phyloP scores from a whole-genome alignment of 164 flowering plant species.

The Taxillus chinensis region DNA sequence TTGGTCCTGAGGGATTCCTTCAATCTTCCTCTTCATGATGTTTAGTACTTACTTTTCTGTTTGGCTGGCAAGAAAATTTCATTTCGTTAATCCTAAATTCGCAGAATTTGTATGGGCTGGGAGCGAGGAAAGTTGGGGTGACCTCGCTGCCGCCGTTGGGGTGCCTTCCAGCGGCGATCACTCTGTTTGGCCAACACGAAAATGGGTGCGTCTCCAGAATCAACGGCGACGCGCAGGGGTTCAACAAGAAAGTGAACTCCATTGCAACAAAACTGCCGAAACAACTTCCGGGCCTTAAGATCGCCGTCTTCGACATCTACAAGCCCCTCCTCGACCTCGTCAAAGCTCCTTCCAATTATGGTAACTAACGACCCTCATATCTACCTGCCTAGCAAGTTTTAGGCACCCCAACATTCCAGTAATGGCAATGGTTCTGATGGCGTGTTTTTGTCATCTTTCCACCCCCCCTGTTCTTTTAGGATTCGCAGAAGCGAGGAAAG shows the following conservation, averaged over 20 bases:
- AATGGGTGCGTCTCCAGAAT: constrained; percentile 51
- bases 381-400: too few relatives aligned
- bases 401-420: neutral
- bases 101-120: constrained; percentile 59
- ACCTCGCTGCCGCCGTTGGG: constrained; percentile 87
- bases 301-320: constrained; percentile 73
- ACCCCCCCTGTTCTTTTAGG: constrained; percentile 27
- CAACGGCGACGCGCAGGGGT: constrained; percentile 56
- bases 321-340: constrained; percentile 55
- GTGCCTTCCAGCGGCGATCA: constrained; percentile 66
- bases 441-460: neutral
- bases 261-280: constrained; percentile 40
- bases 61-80: too few relatives aligned
- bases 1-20: too few relatives aligned
- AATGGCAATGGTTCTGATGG: neutral
- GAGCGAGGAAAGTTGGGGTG: constrained; percentile 81
- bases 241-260: constrained; percentile 57
- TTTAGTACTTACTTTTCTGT: too few relatives aligned
- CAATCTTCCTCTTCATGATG: too few relatives aligned
- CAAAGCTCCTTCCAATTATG: constrained; percentile 42
- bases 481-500: constrained; percentile 63
- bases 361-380: constrained; percentile 19
- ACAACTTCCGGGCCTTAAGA: constrained; percentile 49
- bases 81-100: too few relatives aligned
- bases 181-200: constrained; percentile 51